A percentile compares a stretch with the other conserved stretches of the same genome.
These are phyloP conservation scores for Candida anglica DNA, from an alignment of 805 yeast species.

Conservation along the genomic window DNA sequence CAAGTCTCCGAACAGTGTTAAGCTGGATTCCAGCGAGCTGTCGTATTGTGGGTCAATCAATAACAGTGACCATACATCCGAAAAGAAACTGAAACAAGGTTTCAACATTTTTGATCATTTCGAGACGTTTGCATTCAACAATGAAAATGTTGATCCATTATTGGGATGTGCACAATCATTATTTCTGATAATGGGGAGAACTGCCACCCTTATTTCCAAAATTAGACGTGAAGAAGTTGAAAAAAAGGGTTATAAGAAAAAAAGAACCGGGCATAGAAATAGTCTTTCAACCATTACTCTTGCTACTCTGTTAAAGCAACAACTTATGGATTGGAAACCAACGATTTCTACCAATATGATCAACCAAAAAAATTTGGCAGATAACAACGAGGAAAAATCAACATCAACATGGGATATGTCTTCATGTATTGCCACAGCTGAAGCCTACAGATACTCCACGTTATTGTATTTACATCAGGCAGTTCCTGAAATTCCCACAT, in stretches of 20 bases:
- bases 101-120: constrained; percentile 37
- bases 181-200: constrained; percentile 62
- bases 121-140: constrained; percentile 28
- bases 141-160: constrained; percentile 54
- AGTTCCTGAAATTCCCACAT: constrained; percentile 63
- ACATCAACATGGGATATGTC: constrained; percentile 47
- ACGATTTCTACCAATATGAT: constrained; percentile 32
- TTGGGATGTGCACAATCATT: constrained; percentile 65
- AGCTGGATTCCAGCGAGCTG: constrained; percentile 25
- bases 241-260: background rate
- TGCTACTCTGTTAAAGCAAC: constrained; percentile 53
- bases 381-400: constrained; percentile 10
- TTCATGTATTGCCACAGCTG: constrained; percentile 65
- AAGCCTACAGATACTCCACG: constrained; percentile 60
- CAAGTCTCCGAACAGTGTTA: constrained; percentile 11
- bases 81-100: constrained; percentile 6
- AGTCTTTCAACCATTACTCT: constrained; percentile 45
- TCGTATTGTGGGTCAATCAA: constrained; percentile 7
- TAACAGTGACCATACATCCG: background rate
- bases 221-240: constrained; percentile 32
- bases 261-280: constrained; percentile 18
- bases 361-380: constrained; percentile 34
- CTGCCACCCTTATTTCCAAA: constrained; percentile 51
- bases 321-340: constrained; percentile 57
- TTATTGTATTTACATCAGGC: constrained; percentile 63